These are phyloP conservation scores for Letharia lupina DNA, from an alignment of 495 filamentous ascomycete species.

Conservation along the genomic window DNA sequence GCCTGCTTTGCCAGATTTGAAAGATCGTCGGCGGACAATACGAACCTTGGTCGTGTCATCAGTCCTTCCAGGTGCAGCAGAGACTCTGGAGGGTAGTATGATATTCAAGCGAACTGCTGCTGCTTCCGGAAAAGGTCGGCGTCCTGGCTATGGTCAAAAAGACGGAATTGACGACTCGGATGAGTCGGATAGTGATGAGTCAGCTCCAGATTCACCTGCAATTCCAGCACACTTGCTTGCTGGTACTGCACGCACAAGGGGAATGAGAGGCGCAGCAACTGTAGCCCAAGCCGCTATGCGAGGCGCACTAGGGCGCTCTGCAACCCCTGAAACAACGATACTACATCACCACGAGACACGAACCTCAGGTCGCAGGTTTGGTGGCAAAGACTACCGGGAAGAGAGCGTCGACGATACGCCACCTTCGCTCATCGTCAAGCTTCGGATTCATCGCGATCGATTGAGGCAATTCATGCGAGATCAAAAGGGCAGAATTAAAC, in stretches of 20 bases:
- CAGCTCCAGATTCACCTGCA: slow-evolving; percentile 77
- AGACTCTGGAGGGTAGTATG: slow-evolving; percentile 71
- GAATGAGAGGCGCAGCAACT: slow-evolving; percentile 74
- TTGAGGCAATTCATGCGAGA: slow-evolving; percentile 53
- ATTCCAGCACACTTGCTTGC: slow-evolving; percentile 55
- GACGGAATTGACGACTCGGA: slow-evolving; percentile 76
- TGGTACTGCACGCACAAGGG: slow-evolving; percentile 77
- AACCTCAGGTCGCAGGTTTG: slow-evolving; percentile 52
- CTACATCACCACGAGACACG: slow-evolving; percentile 67
- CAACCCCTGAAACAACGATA: slow-evolving; percentile 70
- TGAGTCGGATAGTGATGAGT: slow-evolving; percentile 80
- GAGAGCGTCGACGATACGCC: slow-evolving; percentile 58
- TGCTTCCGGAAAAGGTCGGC: slow-evolving; percentile 48
- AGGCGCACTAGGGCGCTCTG: slow-evolving; percentile 73
- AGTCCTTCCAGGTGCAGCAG: slow-evolving; percentile 78
- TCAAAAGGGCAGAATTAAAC: slow-evolving; percentile 36
- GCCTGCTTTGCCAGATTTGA: slow-evolving; percentile 89
- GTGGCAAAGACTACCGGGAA: slow-evolving; percentile 54
- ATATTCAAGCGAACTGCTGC: slow-evolving; percentile 64
- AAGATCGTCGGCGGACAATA: slow-evolving; percentile 86
- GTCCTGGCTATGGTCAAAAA: slow-evolving; percentile 40
- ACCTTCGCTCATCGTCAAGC: slow-evolving; percentile 57
- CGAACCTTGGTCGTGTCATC: slow-evolving; percentile 84
- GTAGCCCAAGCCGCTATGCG: slow-evolving; percentile 67
- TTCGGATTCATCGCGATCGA: slow-evolving; percentile 58